Evolutionary conservation across 2,329 filamentous ascomycete genomes (phyloP).

Genomic region (Pseudofabraea citricarpa): DNA sequence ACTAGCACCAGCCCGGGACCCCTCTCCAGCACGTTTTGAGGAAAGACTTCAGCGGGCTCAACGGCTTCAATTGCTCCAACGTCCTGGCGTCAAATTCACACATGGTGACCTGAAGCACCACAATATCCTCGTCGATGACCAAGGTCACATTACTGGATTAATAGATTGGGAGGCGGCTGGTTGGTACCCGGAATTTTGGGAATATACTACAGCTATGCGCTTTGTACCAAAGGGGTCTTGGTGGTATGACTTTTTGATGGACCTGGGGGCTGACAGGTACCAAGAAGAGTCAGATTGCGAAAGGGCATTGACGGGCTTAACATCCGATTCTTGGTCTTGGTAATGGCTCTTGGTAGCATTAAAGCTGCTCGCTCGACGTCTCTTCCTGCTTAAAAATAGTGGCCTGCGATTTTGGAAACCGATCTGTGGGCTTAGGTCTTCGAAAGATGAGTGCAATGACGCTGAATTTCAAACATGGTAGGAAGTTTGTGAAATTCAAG

Average conservation of each 20-base stretch:
- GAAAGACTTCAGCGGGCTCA: constrained; percentile 6
- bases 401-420: too few species aligned
- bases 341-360: too few species aligned
- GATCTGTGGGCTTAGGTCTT: too few species aligned
- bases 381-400: too few species aligned
- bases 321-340: constrained; percentile 11
- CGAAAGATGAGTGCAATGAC: too few species aligned
- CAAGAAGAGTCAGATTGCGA: constrained; percentile 15
- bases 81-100: constrained; percentile 32
- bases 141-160: constrained; percentile 34
- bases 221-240: constrained; percentile 12
- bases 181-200: constrained; percentile 40
- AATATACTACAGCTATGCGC: constrained; percentile 16
- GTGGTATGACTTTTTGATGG: constrained; percentile 19
- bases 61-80: constrained; percentile 11
- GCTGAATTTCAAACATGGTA: too few species aligned
- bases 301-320: constrained; percentile 16
- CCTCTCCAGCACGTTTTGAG: constrained; percentile 9
- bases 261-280: constrained; percentile 12
- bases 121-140: constrained; percentile 36
- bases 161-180: constrained; percentile 44
- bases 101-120: constrained; percentile 43
- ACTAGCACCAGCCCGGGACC: constrained; percentile 9
- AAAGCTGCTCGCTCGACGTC: too few species aligned
- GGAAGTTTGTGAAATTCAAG: too few species aligned